Percentiles rank a stretch among this genome's conserved stretches.
Conservation (phyloP, 2,329 filamentous ascomycete genomes). For the Fusarium penzigii region DNA sequence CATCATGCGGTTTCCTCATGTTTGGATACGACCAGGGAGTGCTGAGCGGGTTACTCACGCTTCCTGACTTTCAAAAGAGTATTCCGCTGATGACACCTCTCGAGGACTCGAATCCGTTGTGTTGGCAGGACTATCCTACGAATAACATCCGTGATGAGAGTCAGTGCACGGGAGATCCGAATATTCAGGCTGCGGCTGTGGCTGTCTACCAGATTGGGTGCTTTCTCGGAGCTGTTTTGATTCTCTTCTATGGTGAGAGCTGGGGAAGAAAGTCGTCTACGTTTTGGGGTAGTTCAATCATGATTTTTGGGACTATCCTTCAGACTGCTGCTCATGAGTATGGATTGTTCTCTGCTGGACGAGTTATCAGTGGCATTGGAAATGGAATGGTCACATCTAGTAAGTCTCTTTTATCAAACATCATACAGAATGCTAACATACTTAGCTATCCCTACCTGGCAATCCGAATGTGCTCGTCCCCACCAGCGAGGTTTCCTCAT, state of each 20-base stretch:
- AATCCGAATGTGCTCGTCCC: conserved; percentile 40
- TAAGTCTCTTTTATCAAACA: conserved; percentile 8
- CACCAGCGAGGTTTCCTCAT: conserved; percentile 33
- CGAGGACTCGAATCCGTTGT: not conserved
- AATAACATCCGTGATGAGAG: not conserved
- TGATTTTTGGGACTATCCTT: conserved; percentile 32
- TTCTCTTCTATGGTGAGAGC: conserved; percentile 32
- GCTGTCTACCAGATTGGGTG: conserved; percentile 6
- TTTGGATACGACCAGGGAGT: conserved; percentile 34
- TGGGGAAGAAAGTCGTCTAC: conserved; percentile 35
- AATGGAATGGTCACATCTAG: conserved; percentile 47
- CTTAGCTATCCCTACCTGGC: conserved; percentile 32
- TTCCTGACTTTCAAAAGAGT: conserved; percentile 5
- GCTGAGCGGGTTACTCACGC: conserved; percentile 10
- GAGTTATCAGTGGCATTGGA: conserved; percentile 44
- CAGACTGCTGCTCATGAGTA: conserved; percentile 27
- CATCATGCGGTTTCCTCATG: conserved; percentile 32
- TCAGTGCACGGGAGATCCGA: conserved; percentile 1
- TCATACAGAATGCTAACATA: not conserved
- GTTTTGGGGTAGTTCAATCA: conserved; percentile 34
- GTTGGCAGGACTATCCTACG: conserved; percentile 6
- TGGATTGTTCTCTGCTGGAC: conserved; percentile 42
- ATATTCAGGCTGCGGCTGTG: conserved; percentile 1
- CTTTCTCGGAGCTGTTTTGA: conserved; percentile 28
- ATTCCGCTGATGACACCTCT: conserved; percentile 1